Base-by-base conservation (phyloP, 257 asterid species). In the Solanum gandarillasii region DNA sequence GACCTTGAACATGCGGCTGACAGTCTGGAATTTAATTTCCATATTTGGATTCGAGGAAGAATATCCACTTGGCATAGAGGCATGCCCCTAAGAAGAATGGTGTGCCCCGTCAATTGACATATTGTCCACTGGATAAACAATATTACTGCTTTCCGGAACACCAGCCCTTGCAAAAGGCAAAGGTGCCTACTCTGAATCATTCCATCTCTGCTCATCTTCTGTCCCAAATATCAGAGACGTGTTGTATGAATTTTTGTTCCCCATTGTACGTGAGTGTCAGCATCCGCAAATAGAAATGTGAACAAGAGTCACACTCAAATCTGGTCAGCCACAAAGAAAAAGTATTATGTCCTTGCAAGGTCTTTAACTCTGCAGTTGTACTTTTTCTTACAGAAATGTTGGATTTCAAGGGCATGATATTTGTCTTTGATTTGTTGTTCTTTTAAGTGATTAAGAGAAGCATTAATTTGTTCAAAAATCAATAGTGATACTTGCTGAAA, bases 161-260 rank as follows among this genome's bases (percentile, higher is more conserved):
- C 89, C 89, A 38, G 90, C 48, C 88, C 91, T 86, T 83, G 87
- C 90, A 82, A 90, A 90, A 86, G 91, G 93, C 88, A 92, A 75
- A 89, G 89, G 92, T 68, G 95, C 92, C 87, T 91, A 96, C 39
- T 93, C 97, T 25, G 88, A 86, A 72, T 88, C 91, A 90, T 91
- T 91, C 94, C 94, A 92, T 71, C 94, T 95, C 78, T 90, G 96
- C 31, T 95, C 95, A 72, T 87, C 88, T 27, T 93, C 98, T 18
- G 91, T 89, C 86, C 93, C 98, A 83, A 90, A 87, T 79, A 83
- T 83, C 41, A 90, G 98, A 90, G 98, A 89, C 41, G 94, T 72
- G 89, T 89, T 92, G 68, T 92, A 91, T 62, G 90, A 74, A 85
- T 94, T 93, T 74, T 94, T 94, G 83, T 94, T 96, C 87, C 94